Base-by-base conservation (phyloP, 805 yeast genomes). In the Blastobotrys terrestris region DNA sequence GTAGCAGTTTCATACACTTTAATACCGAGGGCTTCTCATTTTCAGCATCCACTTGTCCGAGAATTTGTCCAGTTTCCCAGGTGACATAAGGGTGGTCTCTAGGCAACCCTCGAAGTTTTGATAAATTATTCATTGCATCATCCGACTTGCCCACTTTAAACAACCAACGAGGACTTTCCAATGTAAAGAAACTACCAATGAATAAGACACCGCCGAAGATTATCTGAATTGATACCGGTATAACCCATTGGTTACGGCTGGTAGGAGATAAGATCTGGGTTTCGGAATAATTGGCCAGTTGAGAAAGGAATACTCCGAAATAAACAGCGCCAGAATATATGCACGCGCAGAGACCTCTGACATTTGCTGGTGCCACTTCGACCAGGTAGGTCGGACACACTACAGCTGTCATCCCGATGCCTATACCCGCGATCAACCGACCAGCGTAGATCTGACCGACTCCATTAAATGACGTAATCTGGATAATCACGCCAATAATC, bases 251-350 rank as follows among this genome's bases (percentile, higher is more conserved):
- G 14, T 58, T 62, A 41, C 72, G 66, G n/a, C 68, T 63, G 6
- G 57, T 52, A 16, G 64, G 59, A 2, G 75, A n/a, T n/a, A n/a
- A 56, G 43, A 77, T 60, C 56, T 78, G 78, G 21, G n/a, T n/a
- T n/a, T n/a, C n/a, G n/a, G n/a, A n/a, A n/a, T n/a, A n/a, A 60
- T 77, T 71, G 26, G 76, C 69, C 55, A 77, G 76, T 59, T 77
- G 77, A 3, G 75, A 75, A 52, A 76, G 50, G 72, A 77, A 69
- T 35, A 77, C 70, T 43, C 84, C 84, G n/a, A 79, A 64, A 58
- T 79, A 79, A 35, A 80, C 83, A 7, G 81, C 77, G 55, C 84
- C 84, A 2, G 81, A 76, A 60, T 78, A 80, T 39, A 77, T 65
- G 67, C 80, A 76, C 47, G 72, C 74, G 59, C 79, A 73, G 48